Base-by-base conservation (phyloP, 495 filamentous ascomycete genomes). In the Tuber borchii region DNA sequence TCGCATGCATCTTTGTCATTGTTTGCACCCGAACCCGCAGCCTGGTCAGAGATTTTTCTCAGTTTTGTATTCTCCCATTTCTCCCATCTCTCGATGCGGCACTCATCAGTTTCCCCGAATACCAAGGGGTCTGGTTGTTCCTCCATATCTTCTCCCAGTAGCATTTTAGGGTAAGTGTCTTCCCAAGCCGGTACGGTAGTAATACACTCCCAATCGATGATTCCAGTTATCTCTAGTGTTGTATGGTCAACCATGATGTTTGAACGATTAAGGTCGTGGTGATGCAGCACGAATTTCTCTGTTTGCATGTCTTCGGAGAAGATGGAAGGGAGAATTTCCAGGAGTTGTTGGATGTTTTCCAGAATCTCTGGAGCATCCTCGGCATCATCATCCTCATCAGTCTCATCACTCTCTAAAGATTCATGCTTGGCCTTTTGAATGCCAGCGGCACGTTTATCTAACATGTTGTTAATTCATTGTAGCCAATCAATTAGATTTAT, bases 181-280 rank as follows among this genome's bases (percentile, higher is more conserved):
- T 85, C 84, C 84, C 86, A 88, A 19, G 85, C 74, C 37, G 88
- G 88, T 31, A 86, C 73, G 34, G 85, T 83, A 12, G 85, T 84
- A n/a, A 88, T 81, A 76, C 85, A 87, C 69, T 89, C 85, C 88
- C 88, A 90, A 76, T 86, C 87, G 43, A 89, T 73, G 5, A 90
- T 65, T n/a, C 83, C 88, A 10, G 85, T 85, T 17, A 89, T 78
- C 5, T 82, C 37, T 7, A 84, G 85, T 2, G 83, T 75, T 17
- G 85, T 77, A 22, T 71, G 73, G 71, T 87, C 81, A 3, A 89
- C 84, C 44, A 89, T 79, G 45, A 90, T 85, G 79, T 89, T 89
- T n/a, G 83, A 80, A 10, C 83, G 73, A 1, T 83, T 86, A 12
- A 90, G 81, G 71, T 88, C 83, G 51, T 86, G 80, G 46, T 89